A percentile compares a stretch with the other conserved stretches of the same genome.
These are phyloP conservation scores for Phytopythium delawarense DNA, from an alignment of 352 stramenopile genomes.

Conservation along the genomic window DNA sequence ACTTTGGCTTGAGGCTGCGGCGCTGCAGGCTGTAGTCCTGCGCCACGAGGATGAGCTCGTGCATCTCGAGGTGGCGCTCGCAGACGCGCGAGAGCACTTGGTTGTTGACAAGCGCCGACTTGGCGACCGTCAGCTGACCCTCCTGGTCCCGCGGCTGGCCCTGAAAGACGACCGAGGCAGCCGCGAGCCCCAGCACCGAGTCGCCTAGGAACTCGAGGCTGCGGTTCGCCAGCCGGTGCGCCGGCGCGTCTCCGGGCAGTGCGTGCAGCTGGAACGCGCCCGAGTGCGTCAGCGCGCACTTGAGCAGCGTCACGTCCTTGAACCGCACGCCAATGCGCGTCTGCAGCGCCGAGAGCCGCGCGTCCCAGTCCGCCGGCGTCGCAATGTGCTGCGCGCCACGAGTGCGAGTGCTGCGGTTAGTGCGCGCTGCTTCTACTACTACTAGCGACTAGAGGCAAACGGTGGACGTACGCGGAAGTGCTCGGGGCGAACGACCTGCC, in stretches of 20 bases:
- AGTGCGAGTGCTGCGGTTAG: neutral
- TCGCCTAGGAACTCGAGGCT: constrained; percentile 83
- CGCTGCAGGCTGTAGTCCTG: constrained; percentile 28
- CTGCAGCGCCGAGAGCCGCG: constrained; percentile 45
- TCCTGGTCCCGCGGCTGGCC: constrained; percentile 62
- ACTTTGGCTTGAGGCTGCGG: constrained; percentile 20
- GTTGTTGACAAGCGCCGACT: constrained; percentile 76
- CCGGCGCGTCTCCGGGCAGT: constrained; percentile 32
- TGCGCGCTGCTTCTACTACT: too few relatives aligned
- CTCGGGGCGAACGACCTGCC: constrained; percentile 47
- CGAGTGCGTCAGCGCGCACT: constrained; percentile 74
- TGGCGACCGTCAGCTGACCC: constrained; percentile 68
- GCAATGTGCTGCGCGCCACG: constrained; percentile 25
- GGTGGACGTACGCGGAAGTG: constrained; percentile 32
- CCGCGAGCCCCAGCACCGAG: constrained; percentile 61
- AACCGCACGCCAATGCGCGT: constrained; percentile 58
- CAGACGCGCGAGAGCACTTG: constrained; percentile 62
- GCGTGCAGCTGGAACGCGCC: constrained; percentile 46
- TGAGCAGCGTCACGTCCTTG: constrained; percentile 44
- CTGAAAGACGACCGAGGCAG: constrained; percentile 71
- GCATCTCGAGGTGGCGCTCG: constrained; percentile 47
- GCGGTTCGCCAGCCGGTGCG: constrained; percentile 71
- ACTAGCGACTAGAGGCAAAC: neutral
- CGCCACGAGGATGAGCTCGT: constrained; percentile 59
- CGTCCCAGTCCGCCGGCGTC: constrained; percentile 42